Conservation (phyloP, 2,329 filamentous ascomycete species). For the Ascochyta rabiei region DNA sequence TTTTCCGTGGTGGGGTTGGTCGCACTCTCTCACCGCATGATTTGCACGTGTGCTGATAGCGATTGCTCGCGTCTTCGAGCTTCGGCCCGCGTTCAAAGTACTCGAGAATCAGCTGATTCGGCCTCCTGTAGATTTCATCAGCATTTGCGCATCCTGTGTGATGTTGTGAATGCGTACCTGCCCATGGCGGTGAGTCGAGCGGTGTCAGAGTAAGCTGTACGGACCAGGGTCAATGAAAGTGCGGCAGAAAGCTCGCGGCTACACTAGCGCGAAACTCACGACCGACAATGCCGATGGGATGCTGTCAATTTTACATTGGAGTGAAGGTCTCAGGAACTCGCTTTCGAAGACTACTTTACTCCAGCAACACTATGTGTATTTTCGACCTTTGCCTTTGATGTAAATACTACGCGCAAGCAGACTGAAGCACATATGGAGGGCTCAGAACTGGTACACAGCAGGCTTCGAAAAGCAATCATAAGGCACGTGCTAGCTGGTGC, state of each 20-base stretch:
- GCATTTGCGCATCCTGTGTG: slow-evolving; percentile 5
- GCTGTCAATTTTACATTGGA: neutral
- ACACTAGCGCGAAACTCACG: slow-evolving; percentile 6
- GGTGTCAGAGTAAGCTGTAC: slow-evolving; percentile 11
- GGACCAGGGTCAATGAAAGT: slow-evolving; percentile 3
- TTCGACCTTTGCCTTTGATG: neutral
- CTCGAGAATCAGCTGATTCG: slow-evolving; percentile 82
- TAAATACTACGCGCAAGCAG: neutral
- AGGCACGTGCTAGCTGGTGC: neutral
- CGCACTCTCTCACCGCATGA: slow-evolving; percentile 75
- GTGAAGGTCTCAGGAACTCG: neutral
- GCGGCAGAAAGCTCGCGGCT: slow-evolving; percentile 8
- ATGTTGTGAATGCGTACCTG: slow-evolving; percentile 7
- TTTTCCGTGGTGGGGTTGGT: slow-evolving; percentile 23
- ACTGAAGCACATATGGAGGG: neutral
- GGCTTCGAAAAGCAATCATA: neutral
- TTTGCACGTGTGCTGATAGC: slow-evolving; percentile 91
- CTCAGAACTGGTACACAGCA: neutral
- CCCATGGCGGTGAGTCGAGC: slow-evolving; percentile 20
- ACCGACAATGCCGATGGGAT: neutral
- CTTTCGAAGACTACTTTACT: neutral
- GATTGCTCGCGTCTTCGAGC: slow-evolving; percentile 85
- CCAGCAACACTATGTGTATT: neutral
- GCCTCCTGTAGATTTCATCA: slow-evolving; percentile 60
- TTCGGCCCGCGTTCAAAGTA: slow-evolving; percentile 89